phyloP scores from a whole-genome alignment of 1,139 yeast genomes.

The Diutina ranongensis region DNA sequence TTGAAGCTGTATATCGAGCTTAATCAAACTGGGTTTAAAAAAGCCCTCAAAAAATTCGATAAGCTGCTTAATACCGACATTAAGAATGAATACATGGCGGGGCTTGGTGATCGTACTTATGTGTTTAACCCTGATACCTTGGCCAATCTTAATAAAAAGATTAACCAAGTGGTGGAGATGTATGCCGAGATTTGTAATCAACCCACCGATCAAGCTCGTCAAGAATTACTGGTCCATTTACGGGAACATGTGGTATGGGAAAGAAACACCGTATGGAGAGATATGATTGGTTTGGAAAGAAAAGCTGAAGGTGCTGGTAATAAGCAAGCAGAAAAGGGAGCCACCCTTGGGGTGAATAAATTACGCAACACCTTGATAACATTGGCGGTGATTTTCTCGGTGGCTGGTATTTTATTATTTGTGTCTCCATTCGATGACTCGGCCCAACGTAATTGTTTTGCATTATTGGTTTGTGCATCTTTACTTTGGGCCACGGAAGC shows the following conservation, averaged over 20 bases:
- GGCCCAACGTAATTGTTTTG: slow-evolving; percentile 56
- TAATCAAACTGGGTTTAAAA: slow-evolving; percentile 56
- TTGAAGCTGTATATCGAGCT: slow-evolving; percentile 55
- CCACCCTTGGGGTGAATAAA: slow-evolving; percentile 11
- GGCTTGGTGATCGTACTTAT: slow-evolving; percentile 22
- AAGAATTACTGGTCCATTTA: slow-evolving; percentile 46
- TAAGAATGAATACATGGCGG: slow-evolving; percentile 25
- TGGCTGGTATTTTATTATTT: slow-evolving; percentile 38
- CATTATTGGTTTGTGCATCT: slow-evolving; percentile 58
- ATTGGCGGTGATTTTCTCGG: slow-evolving; percentile 28
- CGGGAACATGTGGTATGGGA: slow-evolving; percentile 72
- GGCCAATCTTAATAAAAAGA: slow-evolving; percentile 13
- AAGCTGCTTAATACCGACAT: slow-evolving; percentile 39
- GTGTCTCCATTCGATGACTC: slow-evolving; percentile 47
- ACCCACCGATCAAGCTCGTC: slow-evolving; percentile 27
- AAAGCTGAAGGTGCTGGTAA: slow-evolving; percentile 25
- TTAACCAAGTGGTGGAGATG: slow-evolving; percentile 23
- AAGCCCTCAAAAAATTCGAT: slow-evolving; percentile 61
- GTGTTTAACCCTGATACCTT: slow-evolving; percentile 20
- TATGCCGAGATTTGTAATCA: slow-evolving; percentile 35
- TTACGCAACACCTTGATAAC: slow-evolving; percentile 31
- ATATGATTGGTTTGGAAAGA: slow-evolving; percentile 23
- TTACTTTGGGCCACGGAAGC: slow-evolving; percentile 67
- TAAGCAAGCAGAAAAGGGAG: background rate
- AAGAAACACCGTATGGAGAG: slow-evolving; percentile 64